Percentiles rank a stretch among this genome's conserved stretches.
Evolutionary conservation across 2,329 filamentous ascomycete genomes (phyloP).

Genomic region (Xylariomycetidae sp.): DNA sequence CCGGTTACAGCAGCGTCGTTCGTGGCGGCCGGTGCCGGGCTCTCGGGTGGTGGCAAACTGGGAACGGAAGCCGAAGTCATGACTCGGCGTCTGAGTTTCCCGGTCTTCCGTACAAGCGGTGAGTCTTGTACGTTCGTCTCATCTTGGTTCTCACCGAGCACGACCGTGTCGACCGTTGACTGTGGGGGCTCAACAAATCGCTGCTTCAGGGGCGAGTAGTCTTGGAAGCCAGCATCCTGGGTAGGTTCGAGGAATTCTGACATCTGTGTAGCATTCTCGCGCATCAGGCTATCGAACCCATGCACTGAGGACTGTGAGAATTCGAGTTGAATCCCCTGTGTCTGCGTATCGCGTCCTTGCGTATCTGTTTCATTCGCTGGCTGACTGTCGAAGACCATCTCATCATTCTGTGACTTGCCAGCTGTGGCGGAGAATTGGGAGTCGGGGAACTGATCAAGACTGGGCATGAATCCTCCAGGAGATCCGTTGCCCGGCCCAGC

Average conservation of each 20-base stretch:
- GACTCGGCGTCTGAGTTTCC: conserved; percentile 30
- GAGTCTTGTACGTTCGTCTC: conserved; percentile 49
- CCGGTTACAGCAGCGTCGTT: conserved; percentile 27
- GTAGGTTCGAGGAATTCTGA: conserved; percentile 70
- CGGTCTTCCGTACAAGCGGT: conserved; percentile 56
- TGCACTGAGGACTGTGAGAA: conserved; percentile 57
- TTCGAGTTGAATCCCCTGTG: conserved; percentile 44
- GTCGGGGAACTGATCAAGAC: conserved; percentile 50
- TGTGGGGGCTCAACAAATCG: conserved; percentile 59
- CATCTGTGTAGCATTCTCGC: conserved; percentile 50
- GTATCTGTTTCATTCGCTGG: conserved; percentile 33
- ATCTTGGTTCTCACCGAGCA: conserved; percentile 35
- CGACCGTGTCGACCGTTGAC: conserved; percentile 67
- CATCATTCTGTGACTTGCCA: conserved; percentile 46
- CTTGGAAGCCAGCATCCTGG: conserved; percentile 72
- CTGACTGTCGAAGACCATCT: conserved; percentile 44
- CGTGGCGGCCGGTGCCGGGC: conserved; percentile 22
- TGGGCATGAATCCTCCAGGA: conserved; percentile 48
- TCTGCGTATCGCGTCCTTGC: conserved; percentile 35
- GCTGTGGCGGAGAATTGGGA: conserved; percentile 56
- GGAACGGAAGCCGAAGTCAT: conserved; percentile 13
- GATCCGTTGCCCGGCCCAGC: conserved; percentile 25
- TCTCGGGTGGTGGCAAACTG: conserved; percentile 40
- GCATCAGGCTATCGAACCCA: conserved; percentile 50
- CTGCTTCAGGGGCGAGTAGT: conserved; percentile 64